Evolutionary conservation across 2,329 filamentous ascomycete species (phyloP), one percentile per base, ranked within the genome.

Genomic region (Hypoxylon sp.): DNA sequence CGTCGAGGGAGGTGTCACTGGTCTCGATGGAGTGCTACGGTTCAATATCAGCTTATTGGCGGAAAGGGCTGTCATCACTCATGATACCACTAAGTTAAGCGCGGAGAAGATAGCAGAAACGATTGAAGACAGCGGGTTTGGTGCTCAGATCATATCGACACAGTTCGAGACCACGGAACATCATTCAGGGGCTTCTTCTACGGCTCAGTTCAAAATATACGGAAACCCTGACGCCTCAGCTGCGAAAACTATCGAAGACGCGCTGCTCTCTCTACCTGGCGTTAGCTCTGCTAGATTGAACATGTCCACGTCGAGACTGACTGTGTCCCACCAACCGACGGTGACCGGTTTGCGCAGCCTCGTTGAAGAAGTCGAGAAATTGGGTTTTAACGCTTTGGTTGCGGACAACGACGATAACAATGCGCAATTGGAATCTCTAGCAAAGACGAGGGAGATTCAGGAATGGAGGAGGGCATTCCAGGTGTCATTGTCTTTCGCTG

Each of bases 41-140:
- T 97, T 98, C 83, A 97, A 97, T 75, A 96, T 99, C 77, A 97
- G 93, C 79, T 82, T 99, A 70, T 85, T 98, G 30, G 96, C 96
- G 3, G 96, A 98, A 78, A 89, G 95, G 64, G 95, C 94, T 3
- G 91, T 97, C 38, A 88, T 97, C 69, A 86, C 93, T 1, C 95
- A 98, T 77, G 90, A 97, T 72, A 84, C 90, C 0, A 78, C 85
- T 1, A 88, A 91, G 73, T 82, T 98, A 1, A 79, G 91, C 0
- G 79, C 91, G 0, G 89, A 92, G 11, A 87, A 92, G 76, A 93
- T 98, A 63, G 86, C 86, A 5, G 90, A 94, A 70, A 91, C 89
- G 16, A 94, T 98, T 55, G 94, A 97, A 67, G 93, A 97, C 74
- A 84, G 92, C 64, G 95, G 95, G 0, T 98, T 98, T 72, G 94